These are phyloP conservation scores for Rhododendron molle DNA, from an alignment of 148 eudicot species.

Conservation along the genomic window DNA sequence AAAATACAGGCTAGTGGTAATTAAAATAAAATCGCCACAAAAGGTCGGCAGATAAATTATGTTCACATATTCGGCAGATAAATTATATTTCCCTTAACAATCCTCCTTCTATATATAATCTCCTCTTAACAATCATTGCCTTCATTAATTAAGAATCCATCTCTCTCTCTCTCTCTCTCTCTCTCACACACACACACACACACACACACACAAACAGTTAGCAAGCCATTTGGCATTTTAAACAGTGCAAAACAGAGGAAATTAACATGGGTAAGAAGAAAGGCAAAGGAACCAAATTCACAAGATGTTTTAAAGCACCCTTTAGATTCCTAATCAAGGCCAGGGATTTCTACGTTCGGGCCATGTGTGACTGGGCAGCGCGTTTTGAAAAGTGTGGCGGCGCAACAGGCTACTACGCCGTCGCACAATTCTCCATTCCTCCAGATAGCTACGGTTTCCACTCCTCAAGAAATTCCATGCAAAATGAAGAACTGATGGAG, in stretches of 20 bases:
- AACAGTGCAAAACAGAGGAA: neutral
- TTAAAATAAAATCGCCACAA: neutral
- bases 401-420: constrained; percentile 18
- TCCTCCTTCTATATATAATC: neutral
- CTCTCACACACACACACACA: too few relatives aligned
- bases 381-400: neutral
- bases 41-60: neutral
- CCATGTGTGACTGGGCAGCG: constrained; percentile 26
- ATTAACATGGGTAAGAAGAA: neutral
- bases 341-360: constrained; percentile 31
- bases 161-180: neutral
- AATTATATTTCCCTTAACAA: neutral
- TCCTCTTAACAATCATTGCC: neutral
- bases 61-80: neutral
- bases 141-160: neutral
- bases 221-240: too few relatives aligned
- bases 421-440: constrained; percentile 5
- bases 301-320: constrained; percentile 23
- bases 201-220: too few relatives aligned
- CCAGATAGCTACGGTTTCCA: constrained; percentile 23
- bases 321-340: constrained; percentile 23
- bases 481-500: constrained; percentile 3
- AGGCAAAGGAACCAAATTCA: constrained; percentile 13
- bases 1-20: neutral
- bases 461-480: constrained; percentile 5